Conservation (phyloP, 805 yeast species). For the Cyberlindnera xishuangbannaensis region DNA sequence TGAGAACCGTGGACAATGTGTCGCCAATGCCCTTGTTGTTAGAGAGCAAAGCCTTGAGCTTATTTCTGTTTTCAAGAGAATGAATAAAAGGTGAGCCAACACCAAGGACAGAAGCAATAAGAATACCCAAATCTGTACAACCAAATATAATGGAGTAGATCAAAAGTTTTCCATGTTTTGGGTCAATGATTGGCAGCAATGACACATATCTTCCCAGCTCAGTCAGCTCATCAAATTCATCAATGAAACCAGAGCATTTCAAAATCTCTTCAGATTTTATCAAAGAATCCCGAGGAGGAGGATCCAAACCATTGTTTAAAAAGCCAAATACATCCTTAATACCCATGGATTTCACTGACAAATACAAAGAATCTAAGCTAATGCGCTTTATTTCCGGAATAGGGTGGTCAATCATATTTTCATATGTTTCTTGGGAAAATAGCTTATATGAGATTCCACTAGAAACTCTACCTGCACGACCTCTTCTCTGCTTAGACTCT, state of each 20-base stretch:
- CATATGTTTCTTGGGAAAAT: conserved; percentile 59
- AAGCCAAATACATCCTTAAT: conserved; percentile 65
- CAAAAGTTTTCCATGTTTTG: conserved; percentile 76
- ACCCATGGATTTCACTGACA: conserved; percentile 88
- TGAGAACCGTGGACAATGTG: conserved; percentile 57
- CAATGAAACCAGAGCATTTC: conserved; percentile 69
- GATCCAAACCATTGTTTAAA: conserved; percentile 70
- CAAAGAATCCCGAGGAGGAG: conserved; percentile 49
- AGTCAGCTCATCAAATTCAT: conserved; percentile 46
- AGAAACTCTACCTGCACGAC: conserved; percentile 96
- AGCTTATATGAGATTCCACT: conserved; percentile 78
- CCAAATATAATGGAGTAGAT: conserved; percentile 80
- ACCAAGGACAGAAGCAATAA: conserved; percentile 72
- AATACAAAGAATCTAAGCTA: conserved; percentile 73
- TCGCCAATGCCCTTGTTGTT: conserved; percentile 60
- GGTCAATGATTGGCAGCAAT: conserved; percentile 74
- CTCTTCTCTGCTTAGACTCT: conserved; percentile 85
- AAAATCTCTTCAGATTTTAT: conserved; percentile 40
- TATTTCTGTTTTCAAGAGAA: conserved; percentile 58
- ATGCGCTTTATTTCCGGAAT: conserved; percentile 86
- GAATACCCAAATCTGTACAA: conserved; percentile 68
- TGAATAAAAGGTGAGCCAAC: conserved; percentile 69
- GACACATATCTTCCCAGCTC: conserved; percentile 78
- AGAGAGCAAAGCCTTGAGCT: conserved; percentile 41
- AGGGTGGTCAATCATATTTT: conserved; percentile 63